Evolutionary conservation across 1,139 yeast species (phyloP).

Genomic region (Sugiyamaella grinbergsii): DNA sequence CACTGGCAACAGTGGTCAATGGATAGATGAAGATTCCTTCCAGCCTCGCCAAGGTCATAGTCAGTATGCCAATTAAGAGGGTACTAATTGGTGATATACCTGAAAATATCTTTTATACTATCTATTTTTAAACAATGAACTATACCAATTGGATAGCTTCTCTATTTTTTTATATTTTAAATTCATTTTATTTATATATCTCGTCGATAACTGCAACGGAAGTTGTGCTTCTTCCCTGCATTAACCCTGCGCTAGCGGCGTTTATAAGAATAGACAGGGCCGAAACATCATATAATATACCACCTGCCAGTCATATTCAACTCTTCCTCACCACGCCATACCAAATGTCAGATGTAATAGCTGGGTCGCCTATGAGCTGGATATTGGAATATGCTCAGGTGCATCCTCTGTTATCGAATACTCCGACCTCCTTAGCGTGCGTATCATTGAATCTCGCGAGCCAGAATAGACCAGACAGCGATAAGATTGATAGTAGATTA

Average conservation of each 20-base stretch:
- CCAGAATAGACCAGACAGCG: not conserved
- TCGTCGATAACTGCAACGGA: not conserved
- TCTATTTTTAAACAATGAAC: not conserved
- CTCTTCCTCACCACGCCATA: not conserved
- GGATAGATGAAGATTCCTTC: conserved; percentile 2
- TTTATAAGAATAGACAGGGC: not conserved
- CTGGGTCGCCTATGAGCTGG: conserved; percentile 9
- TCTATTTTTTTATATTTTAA: not conserved
- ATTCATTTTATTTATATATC: not conserved
- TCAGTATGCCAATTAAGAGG: not conserved
- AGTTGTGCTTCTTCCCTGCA: conserved; percentile 1
- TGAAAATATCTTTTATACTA: not conserved
- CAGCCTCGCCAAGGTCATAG: not conserved
- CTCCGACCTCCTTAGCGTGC: not conserved
- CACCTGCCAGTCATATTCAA: not conserved
- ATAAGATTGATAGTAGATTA: not conserved
- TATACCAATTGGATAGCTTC: not conserved
- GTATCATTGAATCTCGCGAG: not conserved
- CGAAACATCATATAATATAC: not conserved
- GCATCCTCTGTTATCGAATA: conserved; percentile 10
- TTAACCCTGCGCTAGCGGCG: not conserved
- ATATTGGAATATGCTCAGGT: conserved; percentile 4
- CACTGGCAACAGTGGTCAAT: not conserved
- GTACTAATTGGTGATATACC: not conserved
- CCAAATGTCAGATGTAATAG: not conserved